A percentile compares a stretch with the other conserved stretches of the same genome.
phyloP scores from a whole-genome alignment of 805 yeast genomes.

The Priceomyces melissophilus region DNA sequence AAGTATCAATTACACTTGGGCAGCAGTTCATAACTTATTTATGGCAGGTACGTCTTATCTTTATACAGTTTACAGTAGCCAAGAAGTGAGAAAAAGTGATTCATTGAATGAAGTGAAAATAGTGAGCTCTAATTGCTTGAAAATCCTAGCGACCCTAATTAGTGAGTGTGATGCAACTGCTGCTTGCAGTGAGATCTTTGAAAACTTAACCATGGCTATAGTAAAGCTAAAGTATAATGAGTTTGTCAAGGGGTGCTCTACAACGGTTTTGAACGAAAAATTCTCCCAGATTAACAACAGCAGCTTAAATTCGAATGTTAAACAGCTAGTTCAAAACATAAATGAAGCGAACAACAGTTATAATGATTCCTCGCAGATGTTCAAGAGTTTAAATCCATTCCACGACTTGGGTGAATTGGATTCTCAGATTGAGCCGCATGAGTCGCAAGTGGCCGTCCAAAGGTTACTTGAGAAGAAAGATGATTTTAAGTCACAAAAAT shows the following conservation, averaged over 20 bases:
- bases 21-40: slow-evolving; percentile 82
- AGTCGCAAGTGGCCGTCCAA: slow-evolving; percentile 2
- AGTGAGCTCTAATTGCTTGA: slow-evolving; percentile 53
- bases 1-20: slow-evolving; percentile 84
- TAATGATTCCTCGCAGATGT: not conserved
- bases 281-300: slow-evolving; percentile 24
- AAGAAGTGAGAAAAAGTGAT: slow-evolving; percentile 46
- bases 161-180: slow-evolving; percentile 78
- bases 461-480: slow-evolving; percentile 2
- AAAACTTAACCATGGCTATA: slow-evolving; percentile 68
- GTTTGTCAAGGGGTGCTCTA: slow-evolving; percentile 18
- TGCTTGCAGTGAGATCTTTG: slow-evolving; percentile 68
- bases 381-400: slow-evolving; percentile 1
- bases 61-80: slow-evolving; percentile 70
- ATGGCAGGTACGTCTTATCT: slow-evolving; percentile 86
- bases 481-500: not conserved
- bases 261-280: slow-evolving; percentile 18
- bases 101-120: slow-evolving; percentile 41
- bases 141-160: slow-evolving; percentile 55
- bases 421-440: not conserved
- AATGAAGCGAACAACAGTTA: slow-evolving; percentile 6
- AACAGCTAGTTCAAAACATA: slow-evolving; percentile 33
- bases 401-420: not conserved
- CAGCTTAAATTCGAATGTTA: slow-evolving; percentile 36
- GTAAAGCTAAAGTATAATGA: slow-evolving; percentile 52